phyloP scores from a whole-genome alignment of 1,139 yeast genomes.

The Scheffersomyces segobiensis region DNA sequence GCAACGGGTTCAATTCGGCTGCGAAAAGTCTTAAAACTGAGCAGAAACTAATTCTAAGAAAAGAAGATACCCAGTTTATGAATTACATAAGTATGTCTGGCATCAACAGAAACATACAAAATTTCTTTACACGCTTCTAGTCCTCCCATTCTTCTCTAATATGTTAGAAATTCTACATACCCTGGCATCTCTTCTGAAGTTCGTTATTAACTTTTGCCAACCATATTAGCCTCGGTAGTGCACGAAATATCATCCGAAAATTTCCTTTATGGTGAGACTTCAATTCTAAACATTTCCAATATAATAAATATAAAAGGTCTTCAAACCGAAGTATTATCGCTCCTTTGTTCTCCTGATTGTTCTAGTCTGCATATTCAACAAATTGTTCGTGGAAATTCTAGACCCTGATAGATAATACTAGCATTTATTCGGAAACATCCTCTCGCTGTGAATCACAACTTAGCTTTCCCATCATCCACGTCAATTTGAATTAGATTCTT shows the following conservation, averaged over 20 bases:
- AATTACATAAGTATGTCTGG: not conserved
- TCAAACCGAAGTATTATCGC: not conserved
- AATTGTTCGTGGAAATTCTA: not conserved
- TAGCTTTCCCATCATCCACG: not conserved
- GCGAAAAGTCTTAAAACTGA: not conserved
- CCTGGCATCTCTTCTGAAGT: no score
- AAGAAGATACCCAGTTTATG: not conserved
- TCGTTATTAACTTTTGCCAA: no score
- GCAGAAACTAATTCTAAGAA: not conserved
- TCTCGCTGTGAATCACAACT: not conserved
- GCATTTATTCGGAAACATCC: not conserved
- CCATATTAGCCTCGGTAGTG: not conserved
- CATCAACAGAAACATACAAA: no score
- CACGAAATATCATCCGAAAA: not conserved
- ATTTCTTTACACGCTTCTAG: no score
- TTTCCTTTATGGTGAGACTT: not conserved
- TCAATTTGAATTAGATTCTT: not conserved
- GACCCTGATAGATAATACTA: not conserved
- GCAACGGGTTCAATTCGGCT: not conserved
- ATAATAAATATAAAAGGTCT: not conserved
- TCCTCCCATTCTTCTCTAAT: no score
- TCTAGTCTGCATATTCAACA: not conserved
- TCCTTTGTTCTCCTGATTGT: not conserved
- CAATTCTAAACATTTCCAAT: not conserved
- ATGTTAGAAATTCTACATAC: no score